Base-by-base conservation (phyloP, 345 rosid genomes). In the Citrus unshiu region DNA sequence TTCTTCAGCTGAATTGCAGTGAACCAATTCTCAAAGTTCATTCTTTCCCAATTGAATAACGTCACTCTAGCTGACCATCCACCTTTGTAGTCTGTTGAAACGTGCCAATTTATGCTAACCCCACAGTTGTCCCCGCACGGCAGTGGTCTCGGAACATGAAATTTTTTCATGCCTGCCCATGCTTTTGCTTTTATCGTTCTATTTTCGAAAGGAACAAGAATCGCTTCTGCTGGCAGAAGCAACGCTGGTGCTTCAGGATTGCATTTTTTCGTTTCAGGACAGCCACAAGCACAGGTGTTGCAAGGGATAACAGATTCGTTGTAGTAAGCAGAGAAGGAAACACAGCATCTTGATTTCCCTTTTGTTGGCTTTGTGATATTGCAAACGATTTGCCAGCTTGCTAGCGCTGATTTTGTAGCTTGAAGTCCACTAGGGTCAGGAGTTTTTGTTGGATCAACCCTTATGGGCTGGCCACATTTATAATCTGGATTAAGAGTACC, bases 371-470 rank as follows among this genome's bases (percentile, higher is more conserved):
- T 75, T 12, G 89, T 81, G 69, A 87, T 83, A 83, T 89, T 91
- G 87, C 91, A 91, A 7, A 84, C 86, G 16, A 89, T 79, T 77
- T 89, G 92, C 91, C 90, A 91, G 69, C 88, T 89, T 0, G 88
- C 86, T 9, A 91, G 30, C 25, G 91, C 90, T 19, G 72, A 0
- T 13, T 60, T 82, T 32, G 22, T 16, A 0, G 91, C 83, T 51
- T 86, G 80, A 24, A 89, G 81, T 1, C 92, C 92, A 32, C 34
- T 69, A 7, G 88, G 70, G 37, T 84, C 87, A 5, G 85, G 86
- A 67, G 83, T 81, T 19, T 51, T 73, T 59, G 81, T 79, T 1
- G 90, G 90, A 19, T 78, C 85, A 4, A 91, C 92, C 2, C 60
- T 84, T 16, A 84, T 34, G 9, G 95, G 92, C 27, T 72, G 40